These are phyloP conservation scores for Hymenoscyphus scutula DNA, from an alignment of 2,329 filamentous ascomycete species.

Conservation along the genomic window DNA sequence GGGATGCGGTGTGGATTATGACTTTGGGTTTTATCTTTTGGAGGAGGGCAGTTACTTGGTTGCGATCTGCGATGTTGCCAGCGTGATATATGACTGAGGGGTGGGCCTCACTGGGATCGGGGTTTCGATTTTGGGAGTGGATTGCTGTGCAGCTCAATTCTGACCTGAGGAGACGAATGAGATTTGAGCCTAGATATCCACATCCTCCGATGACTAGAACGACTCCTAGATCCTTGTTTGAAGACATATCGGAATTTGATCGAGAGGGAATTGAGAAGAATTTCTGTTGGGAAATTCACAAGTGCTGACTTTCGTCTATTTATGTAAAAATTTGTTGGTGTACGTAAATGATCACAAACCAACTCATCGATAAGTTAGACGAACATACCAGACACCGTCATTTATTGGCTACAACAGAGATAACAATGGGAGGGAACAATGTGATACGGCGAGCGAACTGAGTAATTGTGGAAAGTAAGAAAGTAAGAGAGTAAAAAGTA, in stretches of 20 bases:
- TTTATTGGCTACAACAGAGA: too few relatives aligned
- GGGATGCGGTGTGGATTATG: conserved; percentile 38
- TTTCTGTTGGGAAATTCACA: neutral
- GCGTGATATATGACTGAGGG: conserved; percentile 29
- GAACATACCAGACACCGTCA: too few relatives aligned
- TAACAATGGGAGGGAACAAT: too few relatives aligned
- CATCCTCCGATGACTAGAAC: conserved; percentile 37
- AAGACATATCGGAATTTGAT: neutral
- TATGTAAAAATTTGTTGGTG: too few relatives aligned
- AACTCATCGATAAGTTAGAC: too few relatives aligned
- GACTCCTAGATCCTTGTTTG: conserved; percentile 6
- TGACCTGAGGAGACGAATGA: conserved; percentile 33
- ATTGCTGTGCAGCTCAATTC: conserved; percentile 28
- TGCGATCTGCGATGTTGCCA: conserved; percentile 31
- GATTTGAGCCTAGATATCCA: conserved; percentile 38
- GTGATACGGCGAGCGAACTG: too few relatives aligned
- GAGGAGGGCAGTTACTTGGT: conserved; percentile 25
- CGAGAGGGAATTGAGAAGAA: neutral
- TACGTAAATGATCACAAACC: too few relatives aligned
- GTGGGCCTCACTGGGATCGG: conserved; percentile 9
- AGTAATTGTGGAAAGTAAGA: too few relatives aligned
- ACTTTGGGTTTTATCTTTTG: conserved; percentile 29
- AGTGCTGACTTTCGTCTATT: too few relatives aligned
- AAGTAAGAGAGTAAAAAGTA: too few relatives aligned
- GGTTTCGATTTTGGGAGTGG: conserved; percentile 6